A percentile compares a stretch with the other conserved stretches of the same genome.
These are phyloP conservation scores for Papiliotrema laurentii DNA, from an alignment of 1,284 basidiomycete species.

Conservation along the genomic window DNA sequence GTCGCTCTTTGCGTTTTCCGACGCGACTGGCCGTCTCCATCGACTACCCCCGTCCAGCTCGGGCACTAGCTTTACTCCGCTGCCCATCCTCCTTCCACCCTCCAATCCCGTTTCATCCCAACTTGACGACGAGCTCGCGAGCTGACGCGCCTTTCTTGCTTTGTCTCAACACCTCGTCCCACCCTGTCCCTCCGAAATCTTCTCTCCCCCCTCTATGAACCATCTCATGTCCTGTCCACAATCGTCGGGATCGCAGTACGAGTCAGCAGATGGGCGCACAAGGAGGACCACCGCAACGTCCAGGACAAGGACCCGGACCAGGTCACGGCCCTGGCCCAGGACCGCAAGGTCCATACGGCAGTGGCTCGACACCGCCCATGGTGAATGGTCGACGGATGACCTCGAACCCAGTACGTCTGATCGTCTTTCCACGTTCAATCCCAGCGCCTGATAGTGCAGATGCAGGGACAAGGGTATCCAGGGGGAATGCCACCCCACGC, in stretches of 20 bases:
- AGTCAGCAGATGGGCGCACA: not conserved
- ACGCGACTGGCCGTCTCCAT: too few species aligned
- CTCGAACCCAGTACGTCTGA: constrained; percentile 22
- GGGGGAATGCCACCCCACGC: not conserved
- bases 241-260: too few species aligned
- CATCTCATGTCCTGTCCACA: too few species aligned
- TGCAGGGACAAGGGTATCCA: not conserved
- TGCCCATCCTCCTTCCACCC: too few species aligned
- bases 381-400: constrained; percentile 28
- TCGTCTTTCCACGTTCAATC: not conserved
- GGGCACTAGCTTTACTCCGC: too few species aligned
- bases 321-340: constrained; percentile 2
- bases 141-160: too few species aligned
- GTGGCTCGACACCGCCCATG: constrained; percentile 15
- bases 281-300: not conserved
- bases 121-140: too few species aligned
- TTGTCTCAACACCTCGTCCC: not conserved
- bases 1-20: too few species aligned
- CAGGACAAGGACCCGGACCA: too few species aligned
- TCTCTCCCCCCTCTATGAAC: not conserved
- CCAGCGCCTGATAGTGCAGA: not conserved
- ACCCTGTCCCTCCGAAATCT: not conserved
- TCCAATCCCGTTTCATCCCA: too few species aligned
- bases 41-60: too few species aligned
- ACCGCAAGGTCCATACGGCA: not conserved